Conservation (phyloP, 495 filamentous ascomycete genomes). For the Aspergillus indologenus region DNA sequence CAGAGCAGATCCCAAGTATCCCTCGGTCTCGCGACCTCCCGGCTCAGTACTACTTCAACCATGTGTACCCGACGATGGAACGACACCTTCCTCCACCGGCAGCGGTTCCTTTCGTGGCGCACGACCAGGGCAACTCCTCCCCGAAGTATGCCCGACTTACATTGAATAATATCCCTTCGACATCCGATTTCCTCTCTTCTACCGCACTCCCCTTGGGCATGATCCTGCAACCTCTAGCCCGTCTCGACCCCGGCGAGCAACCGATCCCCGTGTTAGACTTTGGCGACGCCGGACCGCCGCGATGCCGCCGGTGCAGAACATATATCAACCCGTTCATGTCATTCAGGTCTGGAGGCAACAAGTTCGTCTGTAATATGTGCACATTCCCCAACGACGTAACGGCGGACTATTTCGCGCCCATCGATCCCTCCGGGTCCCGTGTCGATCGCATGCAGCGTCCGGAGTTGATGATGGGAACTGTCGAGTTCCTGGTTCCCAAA, state of each 20-base stretch:
- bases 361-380: slow-evolving; percentile 98
- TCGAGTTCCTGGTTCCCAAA: slow-evolving; percentile 94
- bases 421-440: slow-evolving; percentile 80
- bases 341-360: slow-evolving; percentile 89
- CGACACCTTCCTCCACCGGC: slow-evolving; percentile 86
- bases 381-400: slow-evolving; percentile 94
- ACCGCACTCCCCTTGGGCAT: slow-evolving; percentile 86
- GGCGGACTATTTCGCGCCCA: slow-evolving; percentile 87
- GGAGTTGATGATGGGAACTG: slow-evolving; percentile 85
- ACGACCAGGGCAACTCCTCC: slow-evolving; percentile 94
- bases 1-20: slow-evolving; percentile 91
- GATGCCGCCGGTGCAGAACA: slow-evolving; percentile 88
- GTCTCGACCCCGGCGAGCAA: slow-evolving; percentile 77
- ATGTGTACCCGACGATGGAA: slow-evolving; percentile 93
- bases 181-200: slow-evolving; percentile 70
- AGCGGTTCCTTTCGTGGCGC: slow-evolving; percentile 83
- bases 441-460: slow-evolving; percentile 87
- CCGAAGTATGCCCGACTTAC: slow-evolving; percentile 91
- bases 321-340: slow-evolving; percentile 99
- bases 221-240: slow-evolving; percentile 83
- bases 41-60: slow-evolving; percentile 77
- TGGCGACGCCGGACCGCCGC: slow-evolving; percentile 84
- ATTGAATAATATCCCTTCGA: slow-evolving; percentile 85
- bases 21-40: slow-evolving; percentile 78
- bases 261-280: slow-evolving; percentile 93